Conservation (phyloP, 768 basidiomycete genomes). For the Mycena haematopus region DNA sequence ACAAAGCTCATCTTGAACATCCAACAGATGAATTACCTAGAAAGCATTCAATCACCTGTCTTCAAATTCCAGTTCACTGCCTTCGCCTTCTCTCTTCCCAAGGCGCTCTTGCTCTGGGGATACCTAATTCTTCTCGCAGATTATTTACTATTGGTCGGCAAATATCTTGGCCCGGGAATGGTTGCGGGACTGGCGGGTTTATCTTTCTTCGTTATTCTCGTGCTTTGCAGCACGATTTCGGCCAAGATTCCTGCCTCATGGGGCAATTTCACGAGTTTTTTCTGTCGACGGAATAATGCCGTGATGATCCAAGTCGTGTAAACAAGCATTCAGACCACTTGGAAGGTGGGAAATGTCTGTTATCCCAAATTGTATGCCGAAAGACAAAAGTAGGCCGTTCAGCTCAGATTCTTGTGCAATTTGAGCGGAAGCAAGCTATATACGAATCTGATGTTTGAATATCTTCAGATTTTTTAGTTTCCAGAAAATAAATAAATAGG, state of each 20-base stretch:
- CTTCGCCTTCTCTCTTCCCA: conserved; percentile 60
- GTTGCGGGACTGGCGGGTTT: neutral
- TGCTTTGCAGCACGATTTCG: conserved; percentile 6
- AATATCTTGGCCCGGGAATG: neutral
- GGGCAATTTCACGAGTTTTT: neutral
- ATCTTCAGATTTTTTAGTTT: no score
- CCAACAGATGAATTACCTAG: conserved; percentile 42
- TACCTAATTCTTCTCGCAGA: conserved; percentile 35
- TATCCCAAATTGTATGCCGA: no score
- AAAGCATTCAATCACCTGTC: conserved; percentile 40
- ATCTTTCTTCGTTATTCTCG: neutral
- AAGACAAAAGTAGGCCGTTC: no score
- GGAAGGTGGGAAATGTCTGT: no score
- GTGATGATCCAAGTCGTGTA: neutral
- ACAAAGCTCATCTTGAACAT: conserved; percentile 4
- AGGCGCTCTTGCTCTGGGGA: conserved; percentile 58
- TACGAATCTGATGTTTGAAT: no score
- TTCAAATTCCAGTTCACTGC: conserved; percentile 56
- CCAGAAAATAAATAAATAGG: no score
- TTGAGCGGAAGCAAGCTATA: no score
- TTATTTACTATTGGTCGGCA: neutral
- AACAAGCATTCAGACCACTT: neutral
- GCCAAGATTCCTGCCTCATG: neutral
- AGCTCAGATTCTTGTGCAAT: no score
- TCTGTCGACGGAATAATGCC: neutral